Conservation (phyloP, 371 early-diverging fungal species). For the Apophysomyces elegans region DNA sequence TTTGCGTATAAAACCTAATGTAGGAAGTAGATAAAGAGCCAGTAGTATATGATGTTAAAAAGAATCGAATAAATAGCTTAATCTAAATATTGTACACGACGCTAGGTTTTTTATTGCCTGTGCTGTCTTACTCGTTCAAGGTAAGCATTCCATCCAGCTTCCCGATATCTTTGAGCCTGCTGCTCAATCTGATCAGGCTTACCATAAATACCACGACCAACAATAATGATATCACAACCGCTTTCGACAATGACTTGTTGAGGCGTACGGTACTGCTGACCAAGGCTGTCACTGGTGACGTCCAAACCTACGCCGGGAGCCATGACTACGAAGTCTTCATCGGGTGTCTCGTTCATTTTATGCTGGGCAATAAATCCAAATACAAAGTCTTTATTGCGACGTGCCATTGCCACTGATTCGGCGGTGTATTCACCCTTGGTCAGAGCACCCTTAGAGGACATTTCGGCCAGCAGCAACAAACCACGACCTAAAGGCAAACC, state of each 20-base stretch:
- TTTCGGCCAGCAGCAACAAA: constrained; percentile 91
- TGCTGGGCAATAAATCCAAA: constrained; percentile 93
- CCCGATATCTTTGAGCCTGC: constrained; percentile 83
- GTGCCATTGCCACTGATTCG: constrained; percentile 88
- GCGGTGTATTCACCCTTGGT: constrained; percentile 82
- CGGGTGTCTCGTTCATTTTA: constrained; percentile 64
- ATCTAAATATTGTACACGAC: no score
- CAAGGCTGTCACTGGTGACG: constrained; percentile 82
- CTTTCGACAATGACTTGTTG: constrained; percentile 81
- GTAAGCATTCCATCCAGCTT: constrained; percentile 96
- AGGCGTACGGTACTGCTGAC: constrained; percentile 95
- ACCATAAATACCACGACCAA: constrained; percentile 95
- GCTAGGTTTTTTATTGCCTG: not conserved
- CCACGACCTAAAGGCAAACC: constrained; percentile 84
- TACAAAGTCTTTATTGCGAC: constrained; percentile 85
- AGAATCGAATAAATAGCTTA: no score
- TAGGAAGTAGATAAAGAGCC: not conserved
- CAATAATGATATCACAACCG: constrained; percentile 95
- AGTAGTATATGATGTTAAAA: not conserved
- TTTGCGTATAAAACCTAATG: not conserved
- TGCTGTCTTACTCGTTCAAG: constrained; percentile 54
- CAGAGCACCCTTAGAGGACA: constrained; percentile 92
- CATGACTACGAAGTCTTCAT: constrained; percentile 89
- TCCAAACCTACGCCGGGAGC: constrained; percentile 94
- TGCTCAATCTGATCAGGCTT: constrained; percentile 68